Evolutionary conservation across 1,284 basidiomycete species (phyloP), one percentile per base, ranked within the genome.

Genomic region (Gymnopus androsaceus): DNA sequence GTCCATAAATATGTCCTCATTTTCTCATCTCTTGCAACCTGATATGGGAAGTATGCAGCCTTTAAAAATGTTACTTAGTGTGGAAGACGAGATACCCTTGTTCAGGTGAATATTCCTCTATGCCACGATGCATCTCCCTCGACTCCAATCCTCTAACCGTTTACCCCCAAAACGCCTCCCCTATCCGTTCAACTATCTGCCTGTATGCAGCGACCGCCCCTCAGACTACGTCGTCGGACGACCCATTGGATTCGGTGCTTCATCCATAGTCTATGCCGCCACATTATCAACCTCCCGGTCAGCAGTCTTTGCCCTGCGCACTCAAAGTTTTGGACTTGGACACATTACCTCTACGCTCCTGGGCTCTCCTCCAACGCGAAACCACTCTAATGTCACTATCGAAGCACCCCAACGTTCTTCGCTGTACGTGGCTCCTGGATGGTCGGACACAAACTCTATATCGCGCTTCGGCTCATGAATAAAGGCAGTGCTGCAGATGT

Each of bases 381-480:
- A 95, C 94, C 0, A 91, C 91, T 54, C 79, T 95, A 45, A 95
- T 95, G 94, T 93, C 91, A 2, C 79, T 95, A 2, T 91, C 87
- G n/a, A 95, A 95, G 67, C 93, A 95, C 62, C 92, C 93, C 25
- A 94, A 95, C 63, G 91, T 95, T 5, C 79, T 95, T 17, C 85
- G 92, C n/a, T 56, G 94, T 95, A 2, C 85, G 94, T 62, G 93
- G 93, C 11, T 88, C 87, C 38, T 95, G 94, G 94, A 84, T 92
- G 65, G 78, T 85, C 6, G 92, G 89, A 36, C 84, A 89, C 69
- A 91, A 90, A 66, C 79, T 95, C 4, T 84, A 86, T 68, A 95
- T 95, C 59, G 92, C 94, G 3, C 79, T 94, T 54, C 88, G 94
- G 37, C 82, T 95, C 57, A 95, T 95, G 93, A 91, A 86, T 64